Percentiles rank a stretch among this genome's conserved stretches.
These are phyloP conservation scores for Calonectria pteridis DNA, from an alignment of 2,329 filamentous ascomycete genomes.

Conservation along the genomic window DNA sequence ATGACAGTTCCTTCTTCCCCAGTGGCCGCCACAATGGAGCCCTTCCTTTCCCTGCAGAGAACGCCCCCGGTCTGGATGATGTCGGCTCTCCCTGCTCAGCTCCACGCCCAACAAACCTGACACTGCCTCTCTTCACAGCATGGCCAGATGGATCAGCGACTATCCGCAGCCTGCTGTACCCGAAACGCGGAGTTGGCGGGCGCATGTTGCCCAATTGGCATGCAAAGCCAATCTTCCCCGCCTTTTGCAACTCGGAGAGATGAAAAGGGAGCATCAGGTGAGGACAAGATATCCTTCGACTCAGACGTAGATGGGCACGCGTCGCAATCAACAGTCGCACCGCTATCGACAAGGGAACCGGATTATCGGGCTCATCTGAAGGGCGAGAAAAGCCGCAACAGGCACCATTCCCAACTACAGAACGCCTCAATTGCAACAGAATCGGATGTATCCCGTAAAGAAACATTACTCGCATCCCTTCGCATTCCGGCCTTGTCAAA, in stretches of 20 bases:
- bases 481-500: slow-evolving; percentile 2
- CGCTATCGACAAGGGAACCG: not conserved
- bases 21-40: slow-evolving; percentile 20
- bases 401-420: not conserved
- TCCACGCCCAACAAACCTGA: slow-evolving; percentile 29
- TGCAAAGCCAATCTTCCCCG: slow-evolving; percentile 15
- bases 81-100: slow-evolving; percentile 14
- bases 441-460: not conserved
- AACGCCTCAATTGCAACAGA: slow-evolving; percentile 8
- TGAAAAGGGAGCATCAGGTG: not conserved
- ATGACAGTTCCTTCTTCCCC: slow-evolving; percentile 27
- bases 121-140: slow-evolving; percentile 19
- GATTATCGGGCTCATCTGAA: not conserved
- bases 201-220: slow-evolving; percentile 8
- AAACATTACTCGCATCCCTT: slow-evolving; percentile 12
- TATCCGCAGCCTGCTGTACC: slow-evolving; percentile 19
- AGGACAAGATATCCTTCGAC: not conserved
- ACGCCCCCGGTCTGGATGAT: not conserved
- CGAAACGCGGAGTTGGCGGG: slow-evolving; percentile 19
- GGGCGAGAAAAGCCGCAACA: not conserved
- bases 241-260: slow-evolving; percentile 8
- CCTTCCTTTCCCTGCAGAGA: slow-evolving; percentile 8
- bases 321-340: slow-evolving; percentile 8
- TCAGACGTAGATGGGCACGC: not conserved
- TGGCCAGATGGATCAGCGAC: slow-evolving; percentile 10